Conservation (phyloP, 2,329 filamentous ascomycete species). For the Nemania sp. region DNA sequence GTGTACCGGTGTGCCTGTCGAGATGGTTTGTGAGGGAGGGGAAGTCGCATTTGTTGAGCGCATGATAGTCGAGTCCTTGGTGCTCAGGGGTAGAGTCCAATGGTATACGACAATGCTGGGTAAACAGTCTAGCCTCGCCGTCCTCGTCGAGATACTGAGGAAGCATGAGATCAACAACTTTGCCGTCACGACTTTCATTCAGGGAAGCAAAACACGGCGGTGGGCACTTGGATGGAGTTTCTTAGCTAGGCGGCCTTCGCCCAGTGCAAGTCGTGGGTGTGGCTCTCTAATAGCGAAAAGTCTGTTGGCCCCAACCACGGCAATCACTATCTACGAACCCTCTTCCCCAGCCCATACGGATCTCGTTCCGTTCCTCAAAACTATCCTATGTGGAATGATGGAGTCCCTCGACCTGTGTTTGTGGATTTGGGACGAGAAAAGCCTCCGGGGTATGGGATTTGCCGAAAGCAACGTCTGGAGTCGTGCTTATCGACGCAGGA, state of each 20-base stretch:
- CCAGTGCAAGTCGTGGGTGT: constrained; percentile 48
- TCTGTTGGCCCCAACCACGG: constrained; percentile 50
- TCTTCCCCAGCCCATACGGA: constrained; percentile 36
- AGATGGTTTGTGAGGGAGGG: constrained; percentile 85
- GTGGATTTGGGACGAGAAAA: constrained; percentile 66
- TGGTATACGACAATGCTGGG: constrained; percentile 96
- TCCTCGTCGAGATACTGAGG: constrained; percentile 63
- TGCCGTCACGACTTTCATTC: constrained; percentile 78
- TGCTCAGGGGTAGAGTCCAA: constrained; percentile 62
- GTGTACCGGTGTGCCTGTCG: constrained; percentile 75
- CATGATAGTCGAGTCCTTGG: constrained; percentile 72
- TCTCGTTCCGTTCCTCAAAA: constrained; percentile 34
- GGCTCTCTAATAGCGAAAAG: constrained; percentile 47
- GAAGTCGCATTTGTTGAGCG: constrained; percentile 75
- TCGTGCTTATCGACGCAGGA: constrained; percentile 70
- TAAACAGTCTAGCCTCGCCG: constrained; percentile 71
- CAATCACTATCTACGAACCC: constrained; percentile 45
- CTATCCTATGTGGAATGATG: constrained; percentile 50
- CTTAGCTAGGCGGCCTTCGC: constrained; percentile 63
- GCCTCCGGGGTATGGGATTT: constrained; percentile 63
- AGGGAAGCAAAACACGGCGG: constrained; percentile 76
- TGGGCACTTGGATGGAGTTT: constrained; percentile 95
- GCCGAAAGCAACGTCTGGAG: constrained; percentile 78
- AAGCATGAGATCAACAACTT: constrained; percentile 71
- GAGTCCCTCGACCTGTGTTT: constrained; percentile 58